Evolutionary conservation across 495 filamentous ascomycete species (phyloP).

Genomic region (Amorphotheca resinae): DNA sequence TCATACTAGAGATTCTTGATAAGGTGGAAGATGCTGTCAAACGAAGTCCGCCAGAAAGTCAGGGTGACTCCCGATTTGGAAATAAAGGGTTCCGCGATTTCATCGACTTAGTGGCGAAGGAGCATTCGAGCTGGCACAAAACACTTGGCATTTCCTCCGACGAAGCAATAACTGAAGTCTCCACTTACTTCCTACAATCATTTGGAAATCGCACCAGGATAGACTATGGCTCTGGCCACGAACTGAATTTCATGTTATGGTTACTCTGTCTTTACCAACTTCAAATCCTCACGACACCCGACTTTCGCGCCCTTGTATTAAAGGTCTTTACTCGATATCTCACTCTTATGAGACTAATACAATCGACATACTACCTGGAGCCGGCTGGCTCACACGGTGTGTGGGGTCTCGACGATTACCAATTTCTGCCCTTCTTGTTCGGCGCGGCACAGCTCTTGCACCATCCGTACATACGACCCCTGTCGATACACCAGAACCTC

Average conservation of each 20-base stretch:
- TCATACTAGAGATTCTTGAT: conserved; percentile 59
- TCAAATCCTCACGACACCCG: conserved; percentile 42
- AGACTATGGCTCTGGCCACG: conserved; percentile 94
- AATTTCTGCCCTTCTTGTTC: conserved; percentile 92
- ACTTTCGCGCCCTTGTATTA: conserved; percentile 63
- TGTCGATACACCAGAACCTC: conserved; percentile 73
- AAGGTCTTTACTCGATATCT: conserved; percentile 73
- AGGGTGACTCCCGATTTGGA: conserved; percentile 81
- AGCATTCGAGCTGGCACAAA: conserved; percentile 42
- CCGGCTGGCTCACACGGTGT: conserved; percentile 92
- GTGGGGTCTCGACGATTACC: conserved; percentile 97
- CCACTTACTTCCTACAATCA: conserved; percentile 67
- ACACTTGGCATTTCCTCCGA: conserved; percentile 39
- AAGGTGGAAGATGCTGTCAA: conserved; percentile 48
- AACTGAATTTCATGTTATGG: conserved; percentile 94
- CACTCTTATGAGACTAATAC: conserved; percentile 64
- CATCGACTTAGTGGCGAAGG: conserved; percentile 55
- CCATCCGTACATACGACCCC: conserved; percentile 77
- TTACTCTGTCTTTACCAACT: conserved; percentile 80
- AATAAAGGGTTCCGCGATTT: conserved; percentile 83
- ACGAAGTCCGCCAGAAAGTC: conserved; percentile 65
- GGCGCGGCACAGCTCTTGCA: conserved; percentile 80
- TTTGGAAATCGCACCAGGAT: conserved; percentile 82
- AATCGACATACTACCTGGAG: conserved; percentile 87
- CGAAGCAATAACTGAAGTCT: conserved; percentile 53